These are phyloP conservation scores for Termitomyces sp. DNA, from an alignment of 768 basidiomycete species.

Conservation along the genomic window DNA sequence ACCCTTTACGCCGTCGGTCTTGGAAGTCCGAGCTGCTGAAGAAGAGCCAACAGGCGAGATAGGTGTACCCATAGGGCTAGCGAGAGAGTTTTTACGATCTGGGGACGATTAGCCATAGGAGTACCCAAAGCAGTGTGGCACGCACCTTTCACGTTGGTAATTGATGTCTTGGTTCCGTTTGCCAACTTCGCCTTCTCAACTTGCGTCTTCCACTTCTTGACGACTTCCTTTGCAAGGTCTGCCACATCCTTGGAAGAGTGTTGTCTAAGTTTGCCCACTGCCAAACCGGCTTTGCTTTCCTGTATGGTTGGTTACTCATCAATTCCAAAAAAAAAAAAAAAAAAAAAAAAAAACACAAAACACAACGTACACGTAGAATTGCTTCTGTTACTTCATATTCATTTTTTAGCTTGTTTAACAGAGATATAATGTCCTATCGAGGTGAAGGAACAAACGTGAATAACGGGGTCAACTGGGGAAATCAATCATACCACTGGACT, in stretches of 20 bases:
- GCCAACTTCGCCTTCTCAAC: slow-evolving; percentile 67
- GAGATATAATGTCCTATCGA: slow-evolving; percentile 57
- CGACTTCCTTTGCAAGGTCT: slow-evolving; percentile 85
- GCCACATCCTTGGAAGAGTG: slow-evolving; percentile 71
- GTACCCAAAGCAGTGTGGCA: neutral
- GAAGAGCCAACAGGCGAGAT: slow-evolving; percentile 28
- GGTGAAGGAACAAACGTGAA: slow-evolving; percentile 21
- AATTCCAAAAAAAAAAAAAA: slow-evolving; percentile 20
- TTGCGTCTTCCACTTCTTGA: slow-evolving; percentile 87
- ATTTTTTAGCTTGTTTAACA: slow-evolving; percentile 61
- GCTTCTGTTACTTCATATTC: slow-evolving; percentile 68
- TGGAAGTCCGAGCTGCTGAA: slow-evolving; percentile 47
- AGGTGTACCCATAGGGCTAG: slow-evolving; percentile 36
- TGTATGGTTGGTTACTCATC: slow-evolving; percentile 25
- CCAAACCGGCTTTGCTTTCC: slow-evolving; percentile 93
- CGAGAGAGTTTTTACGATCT: slow-evolving; percentile 17
- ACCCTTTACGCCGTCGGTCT: slow-evolving; percentile 65
- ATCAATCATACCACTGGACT: slow-evolving; percentile 50
- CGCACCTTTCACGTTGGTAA: slow-evolving; percentile 27
- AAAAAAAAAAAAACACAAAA: slow-evolving; percentile 15
- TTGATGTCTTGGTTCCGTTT: slow-evolving; percentile 11
- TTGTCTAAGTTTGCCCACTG: slow-evolving; percentile 83
- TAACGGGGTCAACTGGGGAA: slow-evolving; percentile 33
- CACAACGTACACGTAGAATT: slow-evolving; percentile 71
- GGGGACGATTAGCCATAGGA: neutral